phyloP scores from a whole-genome alignment of 495 filamentous ascomycete species.

The Neurospora intermedia region DNA sequence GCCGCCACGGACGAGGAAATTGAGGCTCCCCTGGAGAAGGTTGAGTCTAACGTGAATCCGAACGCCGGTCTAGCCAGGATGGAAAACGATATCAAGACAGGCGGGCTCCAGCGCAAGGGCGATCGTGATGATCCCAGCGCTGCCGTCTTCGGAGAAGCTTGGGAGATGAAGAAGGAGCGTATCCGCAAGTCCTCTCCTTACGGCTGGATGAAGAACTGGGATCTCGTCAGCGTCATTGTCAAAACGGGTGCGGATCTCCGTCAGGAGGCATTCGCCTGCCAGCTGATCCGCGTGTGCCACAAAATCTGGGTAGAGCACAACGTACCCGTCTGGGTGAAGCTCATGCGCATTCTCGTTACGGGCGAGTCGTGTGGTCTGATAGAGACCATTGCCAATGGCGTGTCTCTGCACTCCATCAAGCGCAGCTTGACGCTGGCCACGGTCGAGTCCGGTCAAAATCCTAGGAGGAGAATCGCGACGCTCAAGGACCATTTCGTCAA shows the following conservation, averaged over 20 bases:
- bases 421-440: conserved; percentile 59
- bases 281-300: conserved; percentile 62
- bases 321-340: conserved; percentile 68
- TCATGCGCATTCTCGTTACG: conserved; percentile 69
- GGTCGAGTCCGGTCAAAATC: conserved; percentile 54
- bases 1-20: conserved; percentile 31
- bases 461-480: conserved; percentile 55
- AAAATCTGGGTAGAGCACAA: conserved; percentile 65
- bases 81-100: conserved; percentile 74
- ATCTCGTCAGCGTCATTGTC: conserved; percentile 67
- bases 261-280: conserved; percentile 70
- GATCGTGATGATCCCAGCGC: conserved; percentile 73
- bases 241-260: conserved; percentile 68
- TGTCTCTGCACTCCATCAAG: conserved; percentile 65
- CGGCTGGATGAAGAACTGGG: conserved; percentile 72
- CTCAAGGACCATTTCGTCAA: conserved; percentile 68
- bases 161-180: conserved; percentile 64
- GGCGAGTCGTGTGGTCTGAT: conserved; percentile 68
- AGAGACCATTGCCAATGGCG: conserved; percentile 72
- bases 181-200: conserved; percentile 66
- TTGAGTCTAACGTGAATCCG: conserved; percentile 38
- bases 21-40: conserved; percentile 17
- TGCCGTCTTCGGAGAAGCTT: conserved; percentile 69
- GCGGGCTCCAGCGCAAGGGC: conserved; percentile 61
- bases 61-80: conserved; percentile 63